Evolutionary conservation across 768 basidiomycete species (phyloP), one percentile per base, ranked within the genome.

Genomic region (Kwoniella dendrophila): DNA sequence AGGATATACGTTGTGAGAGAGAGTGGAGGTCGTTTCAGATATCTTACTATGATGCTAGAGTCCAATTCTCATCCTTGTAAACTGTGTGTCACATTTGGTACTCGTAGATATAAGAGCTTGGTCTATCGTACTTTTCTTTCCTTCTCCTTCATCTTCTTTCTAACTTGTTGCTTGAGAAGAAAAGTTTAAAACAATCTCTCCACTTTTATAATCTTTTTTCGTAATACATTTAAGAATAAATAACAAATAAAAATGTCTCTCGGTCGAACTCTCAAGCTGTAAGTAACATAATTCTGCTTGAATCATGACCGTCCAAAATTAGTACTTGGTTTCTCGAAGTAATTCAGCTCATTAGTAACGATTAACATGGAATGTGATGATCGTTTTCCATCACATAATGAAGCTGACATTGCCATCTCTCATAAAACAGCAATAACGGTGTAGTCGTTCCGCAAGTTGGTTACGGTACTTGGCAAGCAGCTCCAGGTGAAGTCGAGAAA

Each of bases 391-490:
- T n/a, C n/a, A n/a, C n/a, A 16, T 30, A 8, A 4, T 32, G 29
- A 14, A 45, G 8, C 44, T 29, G 49, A 8, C 34, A 36, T 36
- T 16, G 16, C 8, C 16, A 36, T 36, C 34, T 45, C 16, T 11
- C 44, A 26, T 24, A 11, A 45, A 16, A 11, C 56, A 68, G 67
- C 6, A 69, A 65, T 60, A 66, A 65, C 56, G 68, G 68, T 14
- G 34, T 66, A 6, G 22, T 45, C 22, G 26, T 66, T 30, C 68
- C 68, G 14, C 68, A 69, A 44, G 51, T 69, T 5, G 68, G 68
- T 12, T 66, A 63, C 49, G 68, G 68, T 10, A 69, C 68, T 16
- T 69, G 68, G 64, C 68, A 69, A 54, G 52, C 67, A 12, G 52
- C 54, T 12, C 59, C 67, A 34, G 67, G 67, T 10, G 63, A 69